A percentile compares a stretch with the other conserved stretches of the same genome.
Conservation (phyloP, 2,329 filamentous ascomycete species). For the Cladosporium oxysporum region DNA sequence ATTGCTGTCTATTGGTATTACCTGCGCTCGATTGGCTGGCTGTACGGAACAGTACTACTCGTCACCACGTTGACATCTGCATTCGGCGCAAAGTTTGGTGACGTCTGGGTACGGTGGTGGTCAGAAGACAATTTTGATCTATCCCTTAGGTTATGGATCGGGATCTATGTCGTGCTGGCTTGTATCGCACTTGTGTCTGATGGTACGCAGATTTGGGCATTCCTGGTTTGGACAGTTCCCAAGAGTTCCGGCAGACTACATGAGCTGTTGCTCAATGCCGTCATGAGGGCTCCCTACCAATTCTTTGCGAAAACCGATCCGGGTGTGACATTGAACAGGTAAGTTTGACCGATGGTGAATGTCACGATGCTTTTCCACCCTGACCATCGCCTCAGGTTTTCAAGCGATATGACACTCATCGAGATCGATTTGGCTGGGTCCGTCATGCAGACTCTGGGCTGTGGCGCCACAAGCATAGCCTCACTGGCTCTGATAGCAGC, state of each 20-base stretch:
- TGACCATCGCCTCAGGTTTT: constrained; percentile 41
- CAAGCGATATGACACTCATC: constrained; percentile 49
- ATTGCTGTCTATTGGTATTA: constrained; percentile 42
- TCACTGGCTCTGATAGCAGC: constrained; percentile 4
- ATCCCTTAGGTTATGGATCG: constrained; percentile 24
- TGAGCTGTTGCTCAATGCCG: constrained; percentile 24
- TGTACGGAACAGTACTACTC: constrained; percentile 35
- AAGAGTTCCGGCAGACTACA: constrained; percentile 26
- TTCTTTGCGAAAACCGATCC: constrained; percentile 46
- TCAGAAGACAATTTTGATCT: constrained; percentile 36
- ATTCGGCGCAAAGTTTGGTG: constrained; percentile 42
- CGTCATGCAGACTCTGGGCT: neutral
- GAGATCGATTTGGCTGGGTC: constrained; percentile 42
- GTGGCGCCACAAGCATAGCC: neutral
- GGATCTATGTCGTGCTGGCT: constrained; percentile 22
- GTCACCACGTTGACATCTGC: constrained; percentile 37
- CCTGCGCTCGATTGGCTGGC: constrained; percentile 27
- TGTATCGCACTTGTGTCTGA: constrained; percentile 21
- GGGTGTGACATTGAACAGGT: constrained; percentile 50
- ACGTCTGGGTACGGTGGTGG: constrained; percentile 54
- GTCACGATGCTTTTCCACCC: constrained; percentile 28
- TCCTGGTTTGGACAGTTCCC: constrained; percentile 25
- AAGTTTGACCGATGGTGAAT: neutral
- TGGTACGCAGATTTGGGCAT: constrained; percentile 24
- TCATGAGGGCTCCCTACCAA: constrained; percentile 37